Percentiles rank a stretch among this genome's conserved stretches.
Evolutionary conservation across 768 basidiomycete species (phyloP).

Genomic region (Chlorophyllum brunneum): DNA sequence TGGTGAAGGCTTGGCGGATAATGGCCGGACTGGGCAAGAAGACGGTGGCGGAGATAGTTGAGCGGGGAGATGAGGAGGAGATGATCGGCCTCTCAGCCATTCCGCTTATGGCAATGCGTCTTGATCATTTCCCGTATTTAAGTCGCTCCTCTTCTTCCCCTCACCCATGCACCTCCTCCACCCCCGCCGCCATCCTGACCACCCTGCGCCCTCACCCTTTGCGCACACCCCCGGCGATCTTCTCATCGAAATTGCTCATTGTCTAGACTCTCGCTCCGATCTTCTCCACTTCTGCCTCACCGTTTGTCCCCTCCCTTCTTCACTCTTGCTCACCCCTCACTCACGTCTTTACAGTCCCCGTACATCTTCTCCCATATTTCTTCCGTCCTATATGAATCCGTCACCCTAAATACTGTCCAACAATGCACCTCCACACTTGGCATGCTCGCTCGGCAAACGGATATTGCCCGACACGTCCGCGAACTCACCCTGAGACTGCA

Average conservation of each 20-base stretch:
- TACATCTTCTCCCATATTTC: slow-evolving; percentile 48
- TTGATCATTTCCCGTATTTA: too few species aligned
- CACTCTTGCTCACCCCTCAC: neutral
- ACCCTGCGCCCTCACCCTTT: slow-evolving; percentile 10
- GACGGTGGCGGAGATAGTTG: too few species aligned
- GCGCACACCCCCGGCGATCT: slow-evolving; percentile 49
- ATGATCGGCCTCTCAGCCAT: slow-evolving; percentile 3
- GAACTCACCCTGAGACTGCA: slow-evolving; percentile 48
- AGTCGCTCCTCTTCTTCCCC: too few species aligned
- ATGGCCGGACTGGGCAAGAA: too few species aligned
- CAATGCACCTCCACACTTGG: slow-evolving; percentile 63
- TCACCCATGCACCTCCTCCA: slow-evolving; percentile 10
- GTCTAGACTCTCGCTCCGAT: slow-evolving; percentile 50
- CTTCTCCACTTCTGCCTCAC: slow-evolving; percentile 56
- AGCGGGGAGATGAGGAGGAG: too few species aligned
- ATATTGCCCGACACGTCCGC: slow-evolving; percentile 66
- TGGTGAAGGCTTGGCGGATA: too few species aligned
- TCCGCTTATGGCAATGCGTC: neutral
- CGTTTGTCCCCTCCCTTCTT: slow-evolving; percentile 34
- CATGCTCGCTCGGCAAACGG: slow-evolving; percentile 55
- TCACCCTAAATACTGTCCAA: slow-evolving; percentile 47
- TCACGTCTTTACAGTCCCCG: slow-evolving; percentile 40
- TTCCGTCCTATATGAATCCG: slow-evolving; percentile 55
- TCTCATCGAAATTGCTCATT: slow-evolving; percentile 59
- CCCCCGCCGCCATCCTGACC: neutral